These are phyloP conservation scores for Lolium multiflorum DNA, from an alignment of 176 grass and related monocot genomes.

Conservation along the genomic window DNA sequence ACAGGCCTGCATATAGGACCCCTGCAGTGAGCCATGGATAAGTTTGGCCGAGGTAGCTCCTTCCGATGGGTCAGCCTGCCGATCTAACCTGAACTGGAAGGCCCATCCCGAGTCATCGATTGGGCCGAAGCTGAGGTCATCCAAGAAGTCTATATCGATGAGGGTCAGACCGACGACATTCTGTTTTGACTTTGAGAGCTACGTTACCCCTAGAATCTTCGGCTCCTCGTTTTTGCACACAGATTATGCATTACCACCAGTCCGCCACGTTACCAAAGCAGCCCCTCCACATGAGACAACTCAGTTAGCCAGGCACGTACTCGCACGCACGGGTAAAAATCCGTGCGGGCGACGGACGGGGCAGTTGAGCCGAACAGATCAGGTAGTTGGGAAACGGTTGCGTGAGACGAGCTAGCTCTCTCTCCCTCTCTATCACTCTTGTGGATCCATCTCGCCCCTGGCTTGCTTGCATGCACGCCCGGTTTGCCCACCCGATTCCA, in stretches of 20 bases:
- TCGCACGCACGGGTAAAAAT: neutral
- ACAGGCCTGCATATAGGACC: too few species aligned
- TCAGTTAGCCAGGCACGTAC: neutral
- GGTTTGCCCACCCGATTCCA: constrained; percentile 67
- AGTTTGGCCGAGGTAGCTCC: too few species aligned
- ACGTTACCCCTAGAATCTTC: too few species aligned
- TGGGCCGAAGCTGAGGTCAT: neutral
- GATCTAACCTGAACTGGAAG: neutral
- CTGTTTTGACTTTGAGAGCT: neutral
- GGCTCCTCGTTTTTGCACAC: too few species aligned
- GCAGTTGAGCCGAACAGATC: constrained; percentile 47
- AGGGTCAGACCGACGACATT: constrained; percentile 14
- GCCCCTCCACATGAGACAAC: neutral
- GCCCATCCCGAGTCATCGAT: neutral
- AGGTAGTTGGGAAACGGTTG: constrained; percentile 53
- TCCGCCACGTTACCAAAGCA: neutral
- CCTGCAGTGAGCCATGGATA: too few species aligned
- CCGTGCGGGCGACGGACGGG: constrained; percentile 14
- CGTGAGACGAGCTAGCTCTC: neutral
- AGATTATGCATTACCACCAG: neutral
- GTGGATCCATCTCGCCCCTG: neutral
- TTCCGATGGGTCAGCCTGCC: neutral
- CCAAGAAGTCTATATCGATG: neutral
- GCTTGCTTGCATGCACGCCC: constrained; percentile 17
- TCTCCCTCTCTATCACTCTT: neutral